Conservation (phyloP, 352 stramenopile genomes). For the Nothophytophthora sp. region DNA sequence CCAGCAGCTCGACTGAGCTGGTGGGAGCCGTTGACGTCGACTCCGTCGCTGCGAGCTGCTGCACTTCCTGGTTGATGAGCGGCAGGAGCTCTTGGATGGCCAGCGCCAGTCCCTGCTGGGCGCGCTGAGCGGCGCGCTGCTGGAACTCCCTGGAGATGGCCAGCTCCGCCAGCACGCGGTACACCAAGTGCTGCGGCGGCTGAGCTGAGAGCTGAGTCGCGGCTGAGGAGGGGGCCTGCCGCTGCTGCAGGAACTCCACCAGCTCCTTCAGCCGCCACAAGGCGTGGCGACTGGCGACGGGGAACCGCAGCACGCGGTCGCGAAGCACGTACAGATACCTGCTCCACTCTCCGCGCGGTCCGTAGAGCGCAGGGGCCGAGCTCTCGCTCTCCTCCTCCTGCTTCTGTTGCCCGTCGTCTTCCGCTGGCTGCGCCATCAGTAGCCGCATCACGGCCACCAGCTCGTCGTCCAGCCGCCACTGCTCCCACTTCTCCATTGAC, state of each 20-base stretch:
- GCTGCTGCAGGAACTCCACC: constrained; percentile 25
- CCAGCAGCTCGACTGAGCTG: too few species aligned
- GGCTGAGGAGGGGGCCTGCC: background rate
- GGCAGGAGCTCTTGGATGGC: constrained; percentile 43
- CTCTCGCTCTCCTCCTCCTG: background rate
- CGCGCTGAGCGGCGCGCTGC: constrained; percentile 21
- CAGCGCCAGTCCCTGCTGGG: constrained; percentile 34
- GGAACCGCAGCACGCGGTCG: constrained; percentile 48
- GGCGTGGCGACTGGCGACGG: constrained; percentile 23
- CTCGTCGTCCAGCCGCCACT: constrained; percentile 42
- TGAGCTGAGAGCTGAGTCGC: background rate
- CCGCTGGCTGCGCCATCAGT: constrained; percentile 10
- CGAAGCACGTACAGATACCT: constrained; percentile 60
- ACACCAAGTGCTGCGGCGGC: constrained; percentile 41
- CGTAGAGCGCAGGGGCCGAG: constrained; percentile 25
- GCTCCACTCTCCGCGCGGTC: constrained; percentile 45
- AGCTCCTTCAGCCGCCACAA: constrained; percentile 40
- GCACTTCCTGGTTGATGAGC: constrained; percentile 36
- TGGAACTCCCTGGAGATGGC: constrained; percentile 58
- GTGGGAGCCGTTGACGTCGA: background rate
- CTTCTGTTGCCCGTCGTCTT: constrained; percentile 2
- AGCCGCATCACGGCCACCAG: constrained; percentile 34
- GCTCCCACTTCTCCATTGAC: constrained; percentile 47
- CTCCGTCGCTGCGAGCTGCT: constrained; percentile 20
- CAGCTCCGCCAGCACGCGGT: constrained; percentile 54